A percentile compares a stretch with the other conserved stretches of the same genome.
Evolutionary conservation across 768 basidiomycete species (phyloP).

Genomic region (Phlebiopsis flavidoalba): DNA sequence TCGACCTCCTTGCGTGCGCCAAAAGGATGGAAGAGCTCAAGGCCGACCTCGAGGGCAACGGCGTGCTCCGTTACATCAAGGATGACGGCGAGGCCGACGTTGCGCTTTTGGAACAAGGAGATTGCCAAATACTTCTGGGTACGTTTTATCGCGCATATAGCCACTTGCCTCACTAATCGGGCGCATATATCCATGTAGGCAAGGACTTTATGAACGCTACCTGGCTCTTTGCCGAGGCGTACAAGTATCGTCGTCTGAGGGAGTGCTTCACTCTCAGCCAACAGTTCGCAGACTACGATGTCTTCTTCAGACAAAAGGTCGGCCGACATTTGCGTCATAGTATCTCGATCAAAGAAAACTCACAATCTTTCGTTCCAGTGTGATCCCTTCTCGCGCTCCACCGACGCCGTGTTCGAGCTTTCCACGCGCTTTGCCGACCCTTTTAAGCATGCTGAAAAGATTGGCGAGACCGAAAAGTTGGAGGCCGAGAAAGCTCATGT

Average conservation of each 20-base stretch:
- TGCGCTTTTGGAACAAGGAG: constrained; percentile 94
- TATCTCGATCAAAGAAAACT: background rate
- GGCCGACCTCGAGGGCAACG: constrained; percentile 79
- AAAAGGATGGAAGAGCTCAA: constrained; percentile 89
- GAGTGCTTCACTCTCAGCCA: constrained; percentile 93
- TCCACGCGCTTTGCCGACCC: constrained; percentile 89
- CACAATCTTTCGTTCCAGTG: constrained; percentile 42
- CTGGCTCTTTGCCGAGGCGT: constrained; percentile 95
- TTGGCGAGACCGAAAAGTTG: constrained; percentile 38
- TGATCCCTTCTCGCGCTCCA: constrained; percentile 91
- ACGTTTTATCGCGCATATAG: constrained; percentile 14
- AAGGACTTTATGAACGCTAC: constrained; percentile 95
- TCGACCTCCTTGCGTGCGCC: constrained; percentile 82
- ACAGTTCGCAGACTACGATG: constrained; percentile 87
- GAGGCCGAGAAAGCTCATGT: constrained; percentile 83
- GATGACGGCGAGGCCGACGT: constrained; percentile 93
- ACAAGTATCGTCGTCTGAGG: constrained; percentile 86
- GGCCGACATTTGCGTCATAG: background rate
- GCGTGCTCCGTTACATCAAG: constrained; percentile 79
- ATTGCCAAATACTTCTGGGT: constrained; percentile 93
- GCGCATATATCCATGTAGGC: constrained; percentile 32
- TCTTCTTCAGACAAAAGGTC: constrained; percentile 92
- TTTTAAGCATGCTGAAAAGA: constrained; percentile 49
- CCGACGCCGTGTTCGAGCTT: constrained; percentile 90
- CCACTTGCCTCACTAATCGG: background rate